A percentile compares a stretch with the other conserved stretches of the same genome.
Evolutionary conservation across 2,329 filamentous ascomycete species (phyloP).

Genomic region (Cytospora piceicola): DNA sequence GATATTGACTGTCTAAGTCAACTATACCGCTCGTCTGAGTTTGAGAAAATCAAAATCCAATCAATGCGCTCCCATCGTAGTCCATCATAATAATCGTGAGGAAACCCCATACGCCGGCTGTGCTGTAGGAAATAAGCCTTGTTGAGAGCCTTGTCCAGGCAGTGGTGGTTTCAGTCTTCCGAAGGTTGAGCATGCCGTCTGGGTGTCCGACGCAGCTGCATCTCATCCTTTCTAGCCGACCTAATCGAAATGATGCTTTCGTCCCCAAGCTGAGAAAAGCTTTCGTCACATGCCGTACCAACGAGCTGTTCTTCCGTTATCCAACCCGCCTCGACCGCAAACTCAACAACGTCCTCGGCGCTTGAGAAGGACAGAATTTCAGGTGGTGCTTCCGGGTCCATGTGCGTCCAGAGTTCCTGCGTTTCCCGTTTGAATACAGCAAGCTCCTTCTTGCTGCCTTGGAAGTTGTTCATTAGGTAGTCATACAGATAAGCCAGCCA

Average conservation of each 20-base stretch:
- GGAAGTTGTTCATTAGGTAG: constrained; percentile 54
- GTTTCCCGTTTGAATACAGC: constrained; percentile 52
- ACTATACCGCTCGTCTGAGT: constrained; percentile 18
- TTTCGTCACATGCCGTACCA: constrained; percentile 9
- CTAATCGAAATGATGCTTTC: constrained; percentile 31
- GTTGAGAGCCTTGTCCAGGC: neutral
- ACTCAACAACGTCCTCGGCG: constrained; percentile 60
- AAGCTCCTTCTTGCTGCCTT: constrained; percentile 51
- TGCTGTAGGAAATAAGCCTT: neutral
- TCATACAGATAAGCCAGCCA: constrained; percentile 67
- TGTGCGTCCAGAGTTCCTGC: constrained; percentile 56
- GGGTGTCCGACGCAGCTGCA: constrained; percentile 30
- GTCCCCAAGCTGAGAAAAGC: constrained; percentile 30
- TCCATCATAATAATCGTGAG: constrained; percentile 4
- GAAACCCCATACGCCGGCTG: neutral
- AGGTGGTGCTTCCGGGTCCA: constrained; percentile 55
- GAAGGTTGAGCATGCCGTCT: constrained; percentile 24
- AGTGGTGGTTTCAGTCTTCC: neutral
- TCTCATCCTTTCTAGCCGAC: constrained; percentile 17
- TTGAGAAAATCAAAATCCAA: neutral
- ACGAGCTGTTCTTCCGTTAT: constrained; percentile 56
- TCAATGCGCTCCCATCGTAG: neutral
- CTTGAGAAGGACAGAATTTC: constrained; percentile 56
- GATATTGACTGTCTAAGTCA: neutral
- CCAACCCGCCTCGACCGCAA: constrained; percentile 63